Conservation (phyloP, 2,329 filamentous ascomycete genomes). For the Apiospora hydei region DNA sequence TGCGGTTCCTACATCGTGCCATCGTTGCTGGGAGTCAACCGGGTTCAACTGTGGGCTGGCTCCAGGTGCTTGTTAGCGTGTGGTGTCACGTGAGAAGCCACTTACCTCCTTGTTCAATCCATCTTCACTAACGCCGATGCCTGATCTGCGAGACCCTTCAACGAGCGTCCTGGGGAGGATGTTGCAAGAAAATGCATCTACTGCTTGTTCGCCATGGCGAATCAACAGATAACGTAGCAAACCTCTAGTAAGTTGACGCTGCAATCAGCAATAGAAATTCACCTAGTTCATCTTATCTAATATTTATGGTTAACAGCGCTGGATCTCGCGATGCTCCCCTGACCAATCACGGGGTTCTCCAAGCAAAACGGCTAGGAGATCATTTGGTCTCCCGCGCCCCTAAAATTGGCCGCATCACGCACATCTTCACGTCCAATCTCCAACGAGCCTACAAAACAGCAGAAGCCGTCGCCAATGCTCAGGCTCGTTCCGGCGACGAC, state of each 20-base stretch:
- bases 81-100: background rate
- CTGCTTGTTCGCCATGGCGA: slow-evolving; percentile 88
- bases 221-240: slow-evolving; percentile 87
- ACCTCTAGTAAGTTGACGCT: slow-evolving; percentile 66
- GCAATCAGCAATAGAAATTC: background rate
- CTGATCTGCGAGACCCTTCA: background rate
- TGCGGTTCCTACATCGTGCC: background rate
- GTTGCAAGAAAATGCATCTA: slow-evolving; percentile 54
- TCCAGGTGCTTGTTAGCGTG: background rate
- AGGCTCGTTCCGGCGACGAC: slow-evolving; percentile 39
- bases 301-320: slow-evolving; percentile 59
- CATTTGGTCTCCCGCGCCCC: slow-evolving; percentile 57
- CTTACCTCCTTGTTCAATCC: background rate
- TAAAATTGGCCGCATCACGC: slow-evolving; percentile 52
- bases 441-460: slow-evolving; percentile 78
- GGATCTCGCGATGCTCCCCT: slow-evolving; percentile 81
- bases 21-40: background rate
- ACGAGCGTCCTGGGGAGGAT: slow-evolving; percentile 31
- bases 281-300: slow-evolving; percentile 5
- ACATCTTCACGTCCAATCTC: slow-evolving; percentile 81
- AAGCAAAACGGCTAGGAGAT: slow-evolving; percentile 74
- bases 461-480: slow-evolving; percentile 66
- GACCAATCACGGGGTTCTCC: slow-evolving; percentile 82
- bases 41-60: background rate
- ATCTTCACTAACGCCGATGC: slow-evolving; percentile 4